These are phyloP conservation scores for Cystobasidium tubakii DNA, from an alignment of 768 basidiomycete species.

Conservation along the genomic window DNA sequence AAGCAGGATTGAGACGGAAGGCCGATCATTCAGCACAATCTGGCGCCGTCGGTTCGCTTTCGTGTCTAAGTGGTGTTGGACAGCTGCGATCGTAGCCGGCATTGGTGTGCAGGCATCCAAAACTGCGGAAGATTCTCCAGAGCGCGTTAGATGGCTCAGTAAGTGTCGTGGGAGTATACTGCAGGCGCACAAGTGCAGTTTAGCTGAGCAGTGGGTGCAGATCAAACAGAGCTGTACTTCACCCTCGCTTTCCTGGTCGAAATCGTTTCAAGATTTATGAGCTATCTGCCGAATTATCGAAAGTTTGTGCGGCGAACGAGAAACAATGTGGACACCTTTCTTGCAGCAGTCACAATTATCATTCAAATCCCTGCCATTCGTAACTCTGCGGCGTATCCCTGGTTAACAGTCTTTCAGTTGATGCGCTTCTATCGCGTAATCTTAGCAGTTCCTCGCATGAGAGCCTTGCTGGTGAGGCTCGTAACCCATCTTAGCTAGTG, in stretches of 20 bases:
- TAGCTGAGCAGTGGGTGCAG: constrained; percentile 48
- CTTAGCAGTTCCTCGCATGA: constrained; percentile 82
- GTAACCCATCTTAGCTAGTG: neutral
- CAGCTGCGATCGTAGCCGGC: constrained; percentile 65
- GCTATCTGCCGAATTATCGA: constrained; percentile 74
- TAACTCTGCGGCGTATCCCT: constrained; percentile 63
- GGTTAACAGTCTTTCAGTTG: constrained; percentile 84
- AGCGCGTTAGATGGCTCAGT: constrained; percentile 40
- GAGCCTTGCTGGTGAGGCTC: constrained; percentile 65
- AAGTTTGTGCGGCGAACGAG: constrained; percentile 58
- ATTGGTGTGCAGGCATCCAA: constrained; percentile 68
- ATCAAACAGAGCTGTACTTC: constrained; percentile 66
- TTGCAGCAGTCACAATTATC: constrained; percentile 68
- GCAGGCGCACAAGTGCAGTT: too few species aligned
- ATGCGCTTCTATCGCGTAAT: constrained; percentile 86
- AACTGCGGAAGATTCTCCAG: constrained; percentile 52
- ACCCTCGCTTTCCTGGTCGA: constrained; percentile 83
- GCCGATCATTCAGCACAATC: neutral
- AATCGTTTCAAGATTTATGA: constrained; percentile 67
- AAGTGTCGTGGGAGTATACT: neutral
- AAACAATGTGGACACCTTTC: constrained; percentile 69
- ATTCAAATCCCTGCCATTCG: constrained; percentile 79
- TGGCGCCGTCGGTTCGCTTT: neutral
- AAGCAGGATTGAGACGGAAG: neutral
- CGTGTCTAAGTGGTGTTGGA: constrained; percentile 60